Base-by-base conservation (phyloP, 2,329 filamentous ascomycete species). In the Mariannaea sp. region DNA sequence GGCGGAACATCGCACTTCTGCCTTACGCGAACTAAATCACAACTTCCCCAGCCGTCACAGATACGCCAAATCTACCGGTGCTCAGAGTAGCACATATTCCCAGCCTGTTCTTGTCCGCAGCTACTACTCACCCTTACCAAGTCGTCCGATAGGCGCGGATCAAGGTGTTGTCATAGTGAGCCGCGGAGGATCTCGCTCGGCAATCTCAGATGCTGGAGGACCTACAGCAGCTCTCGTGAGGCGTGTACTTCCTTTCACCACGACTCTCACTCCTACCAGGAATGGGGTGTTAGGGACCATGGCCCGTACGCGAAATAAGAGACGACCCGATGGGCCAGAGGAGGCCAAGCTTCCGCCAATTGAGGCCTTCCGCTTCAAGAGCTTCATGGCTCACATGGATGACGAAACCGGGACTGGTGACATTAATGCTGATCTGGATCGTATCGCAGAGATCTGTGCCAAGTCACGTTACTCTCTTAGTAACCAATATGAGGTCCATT, bases 361-460 rank as follows among this genome's bases (percentile, higher is more conserved):
- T 13, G 83, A 86, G 57, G 84, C 83, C 10, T 87, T 86, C 60
- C 83, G 77, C 47, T 86, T 86, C 73, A 85, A 83, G 66, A 82
- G 79, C 57, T 85, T 87, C 64, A 80, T 87, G 75, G 77, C 79
- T 45, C 80, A 81, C 53, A 75, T 83, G 41, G 75, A 81, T 55
- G 71, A 72, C 1, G 72, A 75, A 43, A 72, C 73, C 44, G 65
- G 64, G 4, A 71, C 70, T 5, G 71, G 71, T 42, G 76, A 80
- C 53, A 82, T 86, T 54, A 76, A 76, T 45, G 75, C 82, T 10
- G 82, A 86, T 62, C 71, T 87, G 43, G 83, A 87, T 56, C 79
- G 82, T 33, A 87, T 87, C 62, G 84, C 84, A 9, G 84, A 87
- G 67, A 87, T 87, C 26, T 87, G 84, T 70, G 84, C 84, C 30